Evolutionary conservation across 108 stramenopile species (phyloP).

Genomic region (Nannochloropsis salina): DNA sequence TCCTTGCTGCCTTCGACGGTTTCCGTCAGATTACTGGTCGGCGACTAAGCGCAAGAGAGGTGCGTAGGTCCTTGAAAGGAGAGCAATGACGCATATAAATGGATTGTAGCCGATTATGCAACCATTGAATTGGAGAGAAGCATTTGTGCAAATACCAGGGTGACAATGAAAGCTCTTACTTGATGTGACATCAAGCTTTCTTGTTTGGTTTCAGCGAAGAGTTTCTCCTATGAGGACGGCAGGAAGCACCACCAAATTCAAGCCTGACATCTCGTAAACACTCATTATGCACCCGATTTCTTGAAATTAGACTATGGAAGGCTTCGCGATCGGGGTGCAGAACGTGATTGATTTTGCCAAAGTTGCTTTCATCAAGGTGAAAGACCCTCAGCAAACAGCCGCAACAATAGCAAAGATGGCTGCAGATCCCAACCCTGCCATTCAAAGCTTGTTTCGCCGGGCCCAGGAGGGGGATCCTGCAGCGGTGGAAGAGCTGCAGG

Average conservation of each 20-base stretch:
- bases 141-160: too few species aligned
- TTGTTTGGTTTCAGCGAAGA: too few species aligned
- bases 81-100: too few species aligned
- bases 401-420: background rate
- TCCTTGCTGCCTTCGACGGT: background rate
- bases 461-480: background rate
- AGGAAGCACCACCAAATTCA: too few species aligned
- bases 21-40: background rate
- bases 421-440: slow-evolving; percentile 19
- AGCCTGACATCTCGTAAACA: too few species aligned
- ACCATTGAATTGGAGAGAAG: too few species aligned
- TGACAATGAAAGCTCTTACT: too few species aligned
- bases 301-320: background rate
- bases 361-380: background rate
- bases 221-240: too few species aligned
- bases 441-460: background rate
- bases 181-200: too few species aligned
- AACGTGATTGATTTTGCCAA: background rate
- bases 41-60: background rate
- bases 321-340: background rate
- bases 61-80: too few species aligned
- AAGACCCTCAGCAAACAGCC: background rate
- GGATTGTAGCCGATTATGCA: too few species aligned
- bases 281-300: background rate
- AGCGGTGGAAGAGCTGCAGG: slow-evolving; percentile 13